These are phyloP conservation scores for Linderina pennispora DNA, from an alignment of 192 early-diverging fungal genomes.

Conservation along the genomic window DNA sequence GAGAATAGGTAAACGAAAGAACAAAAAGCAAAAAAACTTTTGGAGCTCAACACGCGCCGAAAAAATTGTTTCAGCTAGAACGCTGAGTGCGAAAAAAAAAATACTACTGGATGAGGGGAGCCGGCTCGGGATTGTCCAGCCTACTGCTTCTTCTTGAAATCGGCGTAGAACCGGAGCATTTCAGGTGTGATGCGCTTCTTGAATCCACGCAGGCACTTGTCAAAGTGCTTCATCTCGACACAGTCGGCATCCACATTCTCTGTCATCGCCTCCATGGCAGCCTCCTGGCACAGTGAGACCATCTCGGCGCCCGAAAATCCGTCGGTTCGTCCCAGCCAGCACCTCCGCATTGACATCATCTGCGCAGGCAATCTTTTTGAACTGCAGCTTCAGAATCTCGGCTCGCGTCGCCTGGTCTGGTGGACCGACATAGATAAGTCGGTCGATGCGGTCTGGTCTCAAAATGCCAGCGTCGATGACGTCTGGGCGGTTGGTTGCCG, in stretches of 20 bases:
- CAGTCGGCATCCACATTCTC: constrained; percentile 51
- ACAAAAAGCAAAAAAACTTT: background rate
- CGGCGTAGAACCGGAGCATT: constrained; percentile 85
- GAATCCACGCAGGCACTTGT: constrained; percentile 34
- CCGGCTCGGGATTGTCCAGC: too few relatives aligned
- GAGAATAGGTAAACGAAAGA: background rate
- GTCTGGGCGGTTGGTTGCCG: constrained; percentile 96
- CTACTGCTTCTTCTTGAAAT: constrained; percentile 50
- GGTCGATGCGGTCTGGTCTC: constrained; percentile 91
- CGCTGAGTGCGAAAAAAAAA: too few relatives aligned
- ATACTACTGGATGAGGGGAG: too few relatives aligned
- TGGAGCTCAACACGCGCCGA: background rate
- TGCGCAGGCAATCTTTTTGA: constrained; percentile 63
- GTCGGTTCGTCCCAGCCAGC: constrained; percentile 63
- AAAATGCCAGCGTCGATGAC: constrained; percentile 90
- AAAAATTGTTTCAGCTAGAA: too few relatives aligned
- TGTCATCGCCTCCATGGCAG: constrained; percentile 87
- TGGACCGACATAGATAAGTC: constrained; percentile 89
- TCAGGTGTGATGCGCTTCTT: constrained; percentile 79
- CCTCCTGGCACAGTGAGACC: constrained; percentile 89
- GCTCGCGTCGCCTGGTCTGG: constrained; percentile 69
- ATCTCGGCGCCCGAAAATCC: constrained; percentile 95
- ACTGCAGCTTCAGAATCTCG: constrained; percentile 79
- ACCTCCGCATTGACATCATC: constrained; percentile 59
- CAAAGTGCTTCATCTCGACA: constrained; percentile 38